Conservation (phyloP, 2,329 filamentous ascomycete species). For the Cordyceps tenuipes region DNA sequence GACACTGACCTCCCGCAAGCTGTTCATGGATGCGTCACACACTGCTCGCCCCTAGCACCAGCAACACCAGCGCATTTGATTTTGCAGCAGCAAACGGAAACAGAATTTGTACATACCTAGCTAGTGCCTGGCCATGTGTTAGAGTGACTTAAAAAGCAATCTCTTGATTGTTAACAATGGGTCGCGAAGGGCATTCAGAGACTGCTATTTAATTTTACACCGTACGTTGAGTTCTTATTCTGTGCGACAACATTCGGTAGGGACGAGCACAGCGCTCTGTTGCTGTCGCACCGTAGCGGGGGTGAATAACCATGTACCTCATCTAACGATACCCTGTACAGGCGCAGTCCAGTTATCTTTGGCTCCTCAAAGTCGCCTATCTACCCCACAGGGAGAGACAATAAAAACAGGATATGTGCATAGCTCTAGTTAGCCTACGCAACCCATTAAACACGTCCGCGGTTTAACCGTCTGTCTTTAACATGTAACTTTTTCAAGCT, state of each 20-base stretch:
- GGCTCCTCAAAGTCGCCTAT: too few relatives aligned
- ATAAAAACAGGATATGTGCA: too few relatives aligned
- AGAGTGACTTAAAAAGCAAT: neutral
- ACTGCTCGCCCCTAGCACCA: neutral
- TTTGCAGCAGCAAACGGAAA: neutral
- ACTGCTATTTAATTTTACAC: too few relatives aligned
- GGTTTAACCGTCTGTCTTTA: too few relatives aligned
- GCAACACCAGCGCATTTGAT: neutral
- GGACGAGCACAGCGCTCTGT: neutral
- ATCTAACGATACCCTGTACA: too few relatives aligned
- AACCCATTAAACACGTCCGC: too few relatives aligned
- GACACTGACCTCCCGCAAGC: neutral
- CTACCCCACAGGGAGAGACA: too few relatives aligned
- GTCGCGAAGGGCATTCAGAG: neutral
- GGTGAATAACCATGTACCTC: too few relatives aligned
- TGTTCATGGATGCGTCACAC: conserved; percentile 1
- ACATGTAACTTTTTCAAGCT: too few relatives aligned
- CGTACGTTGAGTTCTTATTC: neutral
- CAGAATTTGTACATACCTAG: neutral
- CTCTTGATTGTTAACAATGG: neutral
- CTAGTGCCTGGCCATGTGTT: neutral
- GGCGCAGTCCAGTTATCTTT: too few relatives aligned
- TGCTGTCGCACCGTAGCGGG: too few relatives aligned
- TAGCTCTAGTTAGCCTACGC: too few relatives aligned
- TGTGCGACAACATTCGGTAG: neutral